These are phyloP conservation scores for Elymus sibiricus DNA, from an alignment of 176 grass and related monocot genomes.

Conservation along the genomic window DNA sequence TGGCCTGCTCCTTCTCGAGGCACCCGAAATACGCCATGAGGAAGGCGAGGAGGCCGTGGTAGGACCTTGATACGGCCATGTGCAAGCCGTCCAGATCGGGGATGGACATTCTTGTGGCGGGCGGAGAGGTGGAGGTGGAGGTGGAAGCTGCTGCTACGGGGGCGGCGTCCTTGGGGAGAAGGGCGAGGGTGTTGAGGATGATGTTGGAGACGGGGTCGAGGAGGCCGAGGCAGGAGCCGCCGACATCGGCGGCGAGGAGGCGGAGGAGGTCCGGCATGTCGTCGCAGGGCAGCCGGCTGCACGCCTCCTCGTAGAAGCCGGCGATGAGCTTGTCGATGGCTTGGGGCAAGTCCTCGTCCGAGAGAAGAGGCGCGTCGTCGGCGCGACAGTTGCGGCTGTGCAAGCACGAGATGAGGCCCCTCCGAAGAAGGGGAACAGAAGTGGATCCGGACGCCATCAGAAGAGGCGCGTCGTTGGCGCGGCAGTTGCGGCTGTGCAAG, in stretches of 20 bases:
- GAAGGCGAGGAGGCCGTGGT: background rate
- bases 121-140: background rate
- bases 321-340: background rate
- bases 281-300: background rate
- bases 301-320: background rate
- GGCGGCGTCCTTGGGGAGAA: background rate
- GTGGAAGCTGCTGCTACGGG: background rate
- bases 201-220: background rate
- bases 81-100: fast-evolving
- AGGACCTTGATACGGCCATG: background rate
- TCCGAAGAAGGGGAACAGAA: background rate
- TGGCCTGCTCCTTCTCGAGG: background rate
- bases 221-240: background rate
- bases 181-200: background rate
- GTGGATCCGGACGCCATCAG: background rate
- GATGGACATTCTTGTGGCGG: background rate
- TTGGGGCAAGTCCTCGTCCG: background rate
- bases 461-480: too few relatives aligned
- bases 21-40: background rate
- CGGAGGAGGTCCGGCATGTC: background rate
- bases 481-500: background rate
- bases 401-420: background rate
- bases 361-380: background rate
- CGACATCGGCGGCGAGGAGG: background rate
- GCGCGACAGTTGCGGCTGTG: background rate